These are phyloP conservation scores for Dichotomocladium elegans DNA, from an alignment of 371 early-diverging fungal species.

Conservation along the genomic window DNA sequence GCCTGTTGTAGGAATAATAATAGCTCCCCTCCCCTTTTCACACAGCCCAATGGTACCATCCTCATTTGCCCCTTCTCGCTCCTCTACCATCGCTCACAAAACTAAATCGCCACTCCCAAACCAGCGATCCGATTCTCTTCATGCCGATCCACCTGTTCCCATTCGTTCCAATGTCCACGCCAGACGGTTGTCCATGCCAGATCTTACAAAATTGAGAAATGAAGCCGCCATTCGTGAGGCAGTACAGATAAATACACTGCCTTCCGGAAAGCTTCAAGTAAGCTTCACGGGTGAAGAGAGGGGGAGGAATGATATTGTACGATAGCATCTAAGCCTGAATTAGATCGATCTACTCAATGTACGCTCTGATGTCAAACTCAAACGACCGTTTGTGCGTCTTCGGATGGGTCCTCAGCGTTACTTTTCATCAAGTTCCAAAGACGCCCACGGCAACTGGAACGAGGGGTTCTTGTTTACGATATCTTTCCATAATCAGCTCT, in stretches of 20 bases:
- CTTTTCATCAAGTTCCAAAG: constrained; percentile 22
- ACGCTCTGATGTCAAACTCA: constrained; percentile 21
- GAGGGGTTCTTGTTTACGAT: constrained; percentile 70
- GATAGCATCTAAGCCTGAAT: background rate
- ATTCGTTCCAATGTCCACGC: background rate
- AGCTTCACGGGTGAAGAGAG: no score
- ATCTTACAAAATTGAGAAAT: constrained; percentile 21
- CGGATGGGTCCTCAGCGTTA: constrained; percentile 36
- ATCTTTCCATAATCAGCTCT: constrained; percentile 73
- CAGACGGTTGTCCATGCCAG: constrained; percentile 30
- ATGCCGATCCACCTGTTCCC: constrained; percentile 1
- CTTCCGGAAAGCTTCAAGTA: constrained; percentile 32
- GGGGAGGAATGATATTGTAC: background rate
- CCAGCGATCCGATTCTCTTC: constrained; percentile 1
- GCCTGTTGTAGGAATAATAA: no score
- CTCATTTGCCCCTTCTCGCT: constrained; percentile 5
- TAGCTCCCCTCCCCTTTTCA: no score
- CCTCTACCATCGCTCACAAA: constrained; percentile 2
- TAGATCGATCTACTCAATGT: constrained; percentile 41
- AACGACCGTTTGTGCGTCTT: constrained; percentile 28
- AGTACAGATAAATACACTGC: constrained; percentile 9
- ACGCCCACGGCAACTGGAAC: constrained; percentile 67
- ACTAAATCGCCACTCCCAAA: background rate
- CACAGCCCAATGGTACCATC: background rate
- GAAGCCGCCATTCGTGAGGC: constrained; percentile 25